These are phyloP conservation scores for Tranzscheliella williamsii DNA, from an alignment of 1,284 basidiomycete genomes.

Conservation along the genomic window DNA sequence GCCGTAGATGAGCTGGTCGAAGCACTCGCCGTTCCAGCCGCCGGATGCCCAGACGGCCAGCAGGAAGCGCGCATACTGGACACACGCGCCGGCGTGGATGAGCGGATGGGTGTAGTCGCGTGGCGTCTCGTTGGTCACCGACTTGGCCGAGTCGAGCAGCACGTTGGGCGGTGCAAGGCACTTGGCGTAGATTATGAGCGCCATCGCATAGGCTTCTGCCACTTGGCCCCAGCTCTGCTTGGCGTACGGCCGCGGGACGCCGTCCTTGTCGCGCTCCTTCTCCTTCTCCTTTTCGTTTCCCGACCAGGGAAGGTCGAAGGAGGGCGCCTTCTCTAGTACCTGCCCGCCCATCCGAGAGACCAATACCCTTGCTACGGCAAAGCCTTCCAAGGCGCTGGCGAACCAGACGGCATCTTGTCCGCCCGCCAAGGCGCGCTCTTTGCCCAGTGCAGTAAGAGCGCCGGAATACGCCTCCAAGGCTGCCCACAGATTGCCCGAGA, in stretches of 20 bases:
- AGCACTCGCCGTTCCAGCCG: conserved; percentile 58
- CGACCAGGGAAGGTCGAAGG: conserved; percentile 35
- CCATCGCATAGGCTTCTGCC: conserved; percentile 56
- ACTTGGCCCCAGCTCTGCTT: conserved; percentile 52
- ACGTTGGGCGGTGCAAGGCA: conserved; percentile 55
- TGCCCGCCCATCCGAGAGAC: conserved; percentile 51
- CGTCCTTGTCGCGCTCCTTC: conserved; percentile 46
- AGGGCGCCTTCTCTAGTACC: conserved; percentile 50
- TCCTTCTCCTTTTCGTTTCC: conserved; percentile 45
- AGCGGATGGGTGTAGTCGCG: conserved; percentile 58
- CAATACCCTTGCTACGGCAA: conserved; percentile 51
- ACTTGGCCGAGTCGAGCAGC: conserved; percentile 41
- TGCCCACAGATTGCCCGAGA: conserved; percentile 55
- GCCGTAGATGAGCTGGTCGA: conserved; percentile 59
- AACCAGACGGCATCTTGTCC: conserved; percentile 60
- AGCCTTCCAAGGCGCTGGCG: conserved; percentile 57
- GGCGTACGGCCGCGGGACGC: conserved; percentile 28
- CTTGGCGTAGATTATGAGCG: conserved; percentile 54
- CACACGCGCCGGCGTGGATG: conserved; percentile 53
- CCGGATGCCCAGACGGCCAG: conserved; percentile 55
- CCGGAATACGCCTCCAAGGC: conserved; percentile 49
- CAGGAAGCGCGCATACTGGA: conserved; percentile 55
- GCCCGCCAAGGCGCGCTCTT: conserved; percentile 57
- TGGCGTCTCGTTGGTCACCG: conserved; percentile 54
- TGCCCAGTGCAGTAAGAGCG: conserved; percentile 36